Evolutionary conservation across 2,329 filamentous ascomycete species (phyloP), one percentile per base, ranked within the genome.

Genomic region (Venturiaceae sp.): DNA sequence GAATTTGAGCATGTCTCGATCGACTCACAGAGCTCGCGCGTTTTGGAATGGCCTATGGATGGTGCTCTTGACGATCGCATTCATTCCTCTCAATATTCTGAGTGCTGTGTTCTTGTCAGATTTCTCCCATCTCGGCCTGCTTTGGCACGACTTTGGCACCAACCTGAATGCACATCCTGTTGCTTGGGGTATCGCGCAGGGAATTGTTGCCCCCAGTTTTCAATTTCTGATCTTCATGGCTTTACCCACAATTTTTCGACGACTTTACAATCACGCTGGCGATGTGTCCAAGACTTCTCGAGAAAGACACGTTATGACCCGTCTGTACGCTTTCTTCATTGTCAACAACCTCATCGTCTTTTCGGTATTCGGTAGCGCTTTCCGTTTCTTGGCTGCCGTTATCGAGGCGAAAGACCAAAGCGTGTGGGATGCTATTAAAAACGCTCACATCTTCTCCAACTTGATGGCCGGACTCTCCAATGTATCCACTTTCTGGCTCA

Each of bases 311-410:
- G 94, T 97, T 56, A 81, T 94, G 60, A 86, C 84, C 62, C 95
- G 95, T 71, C 80, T 99, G 2, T 99, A 95, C 73, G 82, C 88
- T n/a, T 99, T 99, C 76, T 97, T 99, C 72, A 83, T 96, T 57
- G 90, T 99, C 79, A 99, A 99, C 80, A 97, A 97, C 68, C 74
- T 99, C 58, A 77, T 97, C 63, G 85, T 97, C 59, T 97, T 97
- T 72, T 96, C 92, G 9, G 77, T 96, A 13, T 97, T 97, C 72
- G 90, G 88, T 44, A 85, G 88, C 1, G 74, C 91, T 16, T 96
- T 89, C 84, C 77, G 77, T 1, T 91, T 92, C 65, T 77, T 91
- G 8, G 75, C 84, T 0, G 77, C 77, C 4, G 83, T 95, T 34
- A 75, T 92, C 46, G 68, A 54, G 14, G 41, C 81, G 2, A 74